Evolutionary conservation across 2,329 filamentous ascomycete genomes (phyloP).

Genomic region (Tolypocladium ophioglossoides): DNA sequence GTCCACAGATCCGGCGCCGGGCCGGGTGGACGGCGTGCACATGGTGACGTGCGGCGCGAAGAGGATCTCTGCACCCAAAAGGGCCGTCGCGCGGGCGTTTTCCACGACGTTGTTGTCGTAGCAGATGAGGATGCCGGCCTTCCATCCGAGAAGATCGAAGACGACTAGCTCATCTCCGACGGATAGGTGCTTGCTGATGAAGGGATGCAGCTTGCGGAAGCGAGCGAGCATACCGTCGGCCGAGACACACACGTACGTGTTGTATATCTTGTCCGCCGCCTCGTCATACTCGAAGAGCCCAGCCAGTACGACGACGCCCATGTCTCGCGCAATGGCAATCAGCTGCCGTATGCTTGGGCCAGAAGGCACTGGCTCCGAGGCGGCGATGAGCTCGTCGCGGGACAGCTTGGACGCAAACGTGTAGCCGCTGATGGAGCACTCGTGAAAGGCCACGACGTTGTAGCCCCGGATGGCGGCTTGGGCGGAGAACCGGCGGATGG

Average conservation of each 20-base stretch:
- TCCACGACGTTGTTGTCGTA: constrained; percentile 12
- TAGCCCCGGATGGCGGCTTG: background rate
- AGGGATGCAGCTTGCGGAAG: constrained; percentile 10
- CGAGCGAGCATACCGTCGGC: constrained; percentile 4
- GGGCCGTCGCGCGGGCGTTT: constrained; percentile 7
- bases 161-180: constrained; percentile 6
- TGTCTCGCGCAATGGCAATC: background rate
- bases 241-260: constrained; percentile 9
- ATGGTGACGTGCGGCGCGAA: constrained; percentile 10
- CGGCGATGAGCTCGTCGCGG: background rate
- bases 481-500: constrained; percentile 1
- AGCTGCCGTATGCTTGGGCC: background rate
- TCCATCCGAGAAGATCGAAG: constrained; percentile 9
- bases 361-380: background rate
- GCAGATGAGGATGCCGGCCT: constrained; percentile 10
- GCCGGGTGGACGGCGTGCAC: constrained; percentile 8
- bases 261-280: constrained; percentile 2
- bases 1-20: constrained; percentile 10
- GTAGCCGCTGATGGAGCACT: constrained; percentile 6
- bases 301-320: constrained; percentile 3
- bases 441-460: constrained; percentile 6
- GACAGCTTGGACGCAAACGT: constrained; percentile 4
- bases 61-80: constrained; percentile 7
- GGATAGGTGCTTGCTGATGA: constrained; percentile 7
- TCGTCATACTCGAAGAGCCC: constrained; percentile 6